Conservation (phyloP, 192 early-diverging fungal genomes). For the Gryganskiella cystojenkinii region DNA sequence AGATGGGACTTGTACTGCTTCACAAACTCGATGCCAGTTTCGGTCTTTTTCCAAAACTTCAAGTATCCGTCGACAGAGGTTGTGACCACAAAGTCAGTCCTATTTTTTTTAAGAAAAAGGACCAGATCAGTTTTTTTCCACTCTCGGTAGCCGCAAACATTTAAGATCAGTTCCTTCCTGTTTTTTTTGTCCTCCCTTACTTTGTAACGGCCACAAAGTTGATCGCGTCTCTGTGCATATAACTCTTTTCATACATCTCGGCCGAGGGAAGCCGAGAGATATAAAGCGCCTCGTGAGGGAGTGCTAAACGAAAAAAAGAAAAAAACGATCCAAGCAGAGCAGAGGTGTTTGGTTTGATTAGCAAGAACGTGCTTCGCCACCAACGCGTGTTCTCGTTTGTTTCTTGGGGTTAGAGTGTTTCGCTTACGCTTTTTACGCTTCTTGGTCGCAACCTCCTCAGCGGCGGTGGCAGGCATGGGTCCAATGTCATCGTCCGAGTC, state of each 20-base stretch:
- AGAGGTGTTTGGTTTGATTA: no score
- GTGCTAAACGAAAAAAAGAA: slow-evolving; percentile 29
- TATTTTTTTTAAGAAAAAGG: no score
- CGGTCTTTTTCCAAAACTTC: slow-evolving; percentile 99
- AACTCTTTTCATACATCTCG: slow-evolving; percentile 93
- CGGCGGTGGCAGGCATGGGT: slow-evolving; percentile 41
- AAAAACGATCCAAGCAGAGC: no score
- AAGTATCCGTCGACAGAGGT: slow-evolving; percentile 96
- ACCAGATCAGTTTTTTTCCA: no score
- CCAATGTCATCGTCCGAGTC: slow-evolving; percentile 49
- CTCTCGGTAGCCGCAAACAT: background rate
- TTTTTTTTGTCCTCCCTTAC: slow-evolving; percentile 42
- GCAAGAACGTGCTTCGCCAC: no score
- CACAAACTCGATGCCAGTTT: slow-evolving; percentile 95
- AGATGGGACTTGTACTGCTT: slow-evolving; percentile 96
- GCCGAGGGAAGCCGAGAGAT: slow-evolving; percentile 86
- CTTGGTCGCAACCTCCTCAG: slow-evolving; percentile 12
- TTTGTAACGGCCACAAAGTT: slow-evolving; percentile 80
- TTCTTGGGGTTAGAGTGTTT: background rate
- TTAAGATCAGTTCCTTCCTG: background rate
- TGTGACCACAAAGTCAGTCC: slow-evolving; percentile 94
- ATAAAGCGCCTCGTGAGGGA: slow-evolving; percentile 79
- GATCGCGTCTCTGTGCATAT: slow-evolving; percentile 95
- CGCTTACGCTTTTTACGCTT: slow-evolving; percentile 40
- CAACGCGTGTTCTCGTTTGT: background rate